Evolutionary conservation across 1,284 basidiomycete species (phyloP).

Genomic region (Peniophora sp.): DNA sequence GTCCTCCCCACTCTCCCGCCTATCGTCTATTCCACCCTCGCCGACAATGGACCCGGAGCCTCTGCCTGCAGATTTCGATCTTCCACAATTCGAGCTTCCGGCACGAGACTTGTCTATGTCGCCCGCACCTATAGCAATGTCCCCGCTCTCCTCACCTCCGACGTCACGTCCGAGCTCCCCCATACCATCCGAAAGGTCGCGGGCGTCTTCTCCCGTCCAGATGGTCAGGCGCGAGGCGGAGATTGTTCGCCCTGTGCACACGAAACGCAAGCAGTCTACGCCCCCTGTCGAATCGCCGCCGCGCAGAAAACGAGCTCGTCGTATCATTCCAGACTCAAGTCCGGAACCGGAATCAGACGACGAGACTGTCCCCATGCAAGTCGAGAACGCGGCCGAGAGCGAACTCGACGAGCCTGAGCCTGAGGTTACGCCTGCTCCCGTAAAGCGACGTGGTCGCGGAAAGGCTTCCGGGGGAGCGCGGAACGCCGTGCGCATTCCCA

Average conservation of each 20-base stretch:
- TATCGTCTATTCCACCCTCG: neutral
- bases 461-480: too few species aligned
- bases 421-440: too few species aligned
- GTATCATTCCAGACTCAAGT: neutral
- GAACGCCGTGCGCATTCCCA: too few species aligned
- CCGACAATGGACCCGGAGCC: neutral
- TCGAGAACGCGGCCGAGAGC: too few species aligned
- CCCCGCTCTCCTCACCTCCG: conserved; percentile 1
- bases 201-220: neutral
- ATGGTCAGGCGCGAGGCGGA: too few species aligned
- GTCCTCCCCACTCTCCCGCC: neutral
- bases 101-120: too few species aligned
- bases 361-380: neutral
- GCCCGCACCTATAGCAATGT: neutral
- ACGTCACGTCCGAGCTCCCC: neutral
- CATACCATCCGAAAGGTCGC: neutral
- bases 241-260: neutral
- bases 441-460: too few species aligned
- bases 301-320: neutral
- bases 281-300: neutral
- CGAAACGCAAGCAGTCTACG: neutral
- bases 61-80: neutral
- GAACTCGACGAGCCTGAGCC: too few species aligned
- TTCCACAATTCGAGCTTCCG: neutral
- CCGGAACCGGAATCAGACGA: neutral